Base-by-base conservation (phyloP, 169 alveolate species). In the Eimeria maxima region DNA sequence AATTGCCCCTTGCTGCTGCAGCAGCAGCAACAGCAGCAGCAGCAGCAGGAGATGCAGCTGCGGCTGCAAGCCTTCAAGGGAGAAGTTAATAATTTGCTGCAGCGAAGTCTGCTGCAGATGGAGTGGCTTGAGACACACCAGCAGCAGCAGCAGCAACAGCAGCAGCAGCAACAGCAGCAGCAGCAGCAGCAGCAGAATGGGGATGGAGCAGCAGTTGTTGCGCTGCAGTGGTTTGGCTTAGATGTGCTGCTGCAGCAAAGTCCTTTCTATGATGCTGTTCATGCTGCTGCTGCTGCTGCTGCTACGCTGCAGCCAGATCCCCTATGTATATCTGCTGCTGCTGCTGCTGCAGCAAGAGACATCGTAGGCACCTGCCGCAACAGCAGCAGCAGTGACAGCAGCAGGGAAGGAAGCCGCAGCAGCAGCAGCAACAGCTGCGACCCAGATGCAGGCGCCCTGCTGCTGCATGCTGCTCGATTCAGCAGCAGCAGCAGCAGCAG, bases 1-100 rank as follows among this genome's bases (percentile, higher is more conserved):
- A 29, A 74, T 20, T 18, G 20, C 24, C 55, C n/a, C 53, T 44
- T 73, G 84, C 33, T n/a, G 53, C 84, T 1, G 84, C 84, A 73
- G 18, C 45, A 18, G 84, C 84, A 73, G 84, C 84, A 73, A 50
- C 84, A 73, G 84, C 84, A 29, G 84, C 84, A 73, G 84, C 84
- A 73, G 29, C n/a, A n/a, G n/a, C n/a, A n/a, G n/a, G 57, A 50
- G 57, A 11, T 50, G 57, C 57, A 50, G 57, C 57, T 50, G 57
- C 57, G 57, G 57, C 60, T 74, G 84, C 24, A 42, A n/a, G 45
- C 53, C 53, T n/a, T 44, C 24, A 42, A 42, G 27, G 84, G 53
- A 14, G 53, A 73, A 18, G 47, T 18, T 33, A 24, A 24, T 16
- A 50, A 73, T 5, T 27, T 38, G 18, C 53, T 2, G 84, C 45